Percentiles rank a stretch among this genome's conserved stretches.
Evolutionary conservation across 2,329 filamentous ascomycete genomes (phyloP).

Genomic region (Rhexocercosporidium sp.): DNA sequence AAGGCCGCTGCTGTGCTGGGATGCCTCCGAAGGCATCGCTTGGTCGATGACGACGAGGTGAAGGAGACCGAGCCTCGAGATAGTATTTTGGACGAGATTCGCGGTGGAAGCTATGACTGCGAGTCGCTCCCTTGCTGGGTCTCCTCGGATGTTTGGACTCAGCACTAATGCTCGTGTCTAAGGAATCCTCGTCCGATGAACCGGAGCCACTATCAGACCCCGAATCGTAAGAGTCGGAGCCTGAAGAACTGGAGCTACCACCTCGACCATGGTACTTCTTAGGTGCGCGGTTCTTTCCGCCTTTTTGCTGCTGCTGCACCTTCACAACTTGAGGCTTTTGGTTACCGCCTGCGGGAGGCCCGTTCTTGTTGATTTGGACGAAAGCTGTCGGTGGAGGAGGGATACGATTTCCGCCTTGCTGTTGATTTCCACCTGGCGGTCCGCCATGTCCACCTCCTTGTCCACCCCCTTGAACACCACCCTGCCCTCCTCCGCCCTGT

Average conservation of each 20-base stretch:
- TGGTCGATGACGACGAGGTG: slow-evolving; percentile 23
- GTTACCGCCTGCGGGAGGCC: background rate
- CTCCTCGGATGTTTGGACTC: slow-evolving; percentile 18
- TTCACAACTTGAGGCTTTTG: background rate
- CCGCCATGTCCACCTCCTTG: slow-evolving; percentile 2
- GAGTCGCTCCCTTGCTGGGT: slow-evolving; percentile 22
- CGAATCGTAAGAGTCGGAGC: slow-evolving; percentile 8
- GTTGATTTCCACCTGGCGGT: slow-evolving; percentile 4
- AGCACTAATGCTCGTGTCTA: slow-evolving; percentile 8
- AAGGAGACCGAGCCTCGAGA: slow-evolving; percentile 23
- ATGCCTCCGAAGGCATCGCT: slow-evolving; percentile 22
- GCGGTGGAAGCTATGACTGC: slow-evolving; percentile 32
- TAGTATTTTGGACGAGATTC: slow-evolving; percentile 20
- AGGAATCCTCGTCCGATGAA: background rate
- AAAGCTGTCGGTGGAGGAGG: background rate
- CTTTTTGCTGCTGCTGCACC: background rate
- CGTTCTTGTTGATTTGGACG: slow-evolving; percentile 9
- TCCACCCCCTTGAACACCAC: background rate
- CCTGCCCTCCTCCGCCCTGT: slow-evolving; percentile 2
- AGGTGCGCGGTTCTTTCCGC: slow-evolving; percentile 9
- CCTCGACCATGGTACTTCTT: slow-evolving; percentile 10
- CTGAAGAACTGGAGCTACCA: slow-evolving; percentile 1
- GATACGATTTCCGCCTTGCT: background rate
- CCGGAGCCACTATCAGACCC: slow-evolving; percentile 4
- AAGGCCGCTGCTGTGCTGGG: slow-evolving; percentile 15